Base-by-base conservation (phyloP, 208 protist species). In the Wallacemonas sp. region DNA sequence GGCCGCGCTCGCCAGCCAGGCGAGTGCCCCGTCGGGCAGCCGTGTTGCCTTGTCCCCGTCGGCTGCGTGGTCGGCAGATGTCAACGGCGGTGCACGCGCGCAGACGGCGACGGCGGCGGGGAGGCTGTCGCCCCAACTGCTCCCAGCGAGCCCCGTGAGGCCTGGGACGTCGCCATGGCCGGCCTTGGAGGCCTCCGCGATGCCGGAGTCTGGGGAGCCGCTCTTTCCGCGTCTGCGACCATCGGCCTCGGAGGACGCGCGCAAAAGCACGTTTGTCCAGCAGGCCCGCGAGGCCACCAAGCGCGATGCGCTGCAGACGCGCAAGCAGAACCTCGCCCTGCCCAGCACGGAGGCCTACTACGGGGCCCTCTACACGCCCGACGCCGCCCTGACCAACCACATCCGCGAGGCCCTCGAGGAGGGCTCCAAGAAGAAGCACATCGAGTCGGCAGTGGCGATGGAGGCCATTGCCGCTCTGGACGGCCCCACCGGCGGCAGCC, bases 141-240 rank as follows among this genome's bases (percentile, higher is more conserved):
- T n/a, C n/a, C n/a, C n/a, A n/a, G n/a, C n/a, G n/a, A n/a, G n/a
- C n/a, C n/a, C n/a, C n/a, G n/a, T n/a, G n/a, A n/a, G n/a, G n/a
- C n/a, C n/a, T n/a, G n/a, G n/a, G n/a, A n/a, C n/a, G n/a, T n/a
- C n/a, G n/a, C n/a, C n/a, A n/a, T n/a, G n/a, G n/a, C n/a, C n/a
- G n/a, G n/a, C n/a, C n/a, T n/a, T n/a, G n/a, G n/a, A n/a, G n/a
- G n/a, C n/a, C n/a, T n/a, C n/a, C n/a, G n/a, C n/a, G n/a, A n/a
- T n/a, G 61, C 22, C 26, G 20, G 48, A 55, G 20, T 55, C 48
- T 2, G 29, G 22, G 0, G 63, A 70, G 54, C 80, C 74, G 31
- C 38, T 70, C 14, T 77, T 80, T 59, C 70, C 76, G 7, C 81
- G 76, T 3, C 65, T 82, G 26, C 76, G 81, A 2, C 45, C 39